Evolutionary conservation across 345 rosid genomes (phyloP), one percentile per base, ranked within the genome.

Genomic region (Kandelia obovata): DNA sequence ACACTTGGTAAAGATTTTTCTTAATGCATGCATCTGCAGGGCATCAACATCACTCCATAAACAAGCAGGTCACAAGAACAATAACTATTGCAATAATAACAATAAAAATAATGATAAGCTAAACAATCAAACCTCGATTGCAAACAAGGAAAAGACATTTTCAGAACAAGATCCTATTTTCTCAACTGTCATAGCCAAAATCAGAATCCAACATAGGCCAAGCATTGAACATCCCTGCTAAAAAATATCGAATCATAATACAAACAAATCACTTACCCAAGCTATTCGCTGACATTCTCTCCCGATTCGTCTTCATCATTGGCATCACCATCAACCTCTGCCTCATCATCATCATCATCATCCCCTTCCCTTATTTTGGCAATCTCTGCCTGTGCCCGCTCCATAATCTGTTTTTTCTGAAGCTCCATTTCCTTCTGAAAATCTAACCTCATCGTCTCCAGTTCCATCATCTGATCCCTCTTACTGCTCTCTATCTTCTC

Each of bases 401-500:
- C 87, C 77, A 86, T 23, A 60, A 86, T 86, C 69, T 83, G 77
- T 70, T 80, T 80, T 80, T 86, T 86, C 79, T 86, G 89, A 67
- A 78, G 46, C 70, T 86, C 89, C 77, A 83, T 66, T 58, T 83
- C 87, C 58, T 63, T 76, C 63, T 81, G 69, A 61, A 86, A 83
- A 5, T 83, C 86, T 6, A 68, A 67, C 61, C 80, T 72, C 89
- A 86, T 83, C 81, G 70, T 78, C 73, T 77, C 86, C 77, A 86
- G 66, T 64, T 86, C 85, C 83, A 76, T 53, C 89, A 86, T 83
- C 80, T 83, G 87, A 57, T 79, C 81, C 77, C 85, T 83, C 75
- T 83, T 86, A 79, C 81, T 80, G 61, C 61, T 74, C 82, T 86
- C 89, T 23, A 83, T 86, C 82, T 78, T 83, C 82, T 83, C 87